These are phyloP conservation scores for Saitoella complicata DNA, from an alignment of 805 yeast species.

Conservation along the genomic window DNA sequence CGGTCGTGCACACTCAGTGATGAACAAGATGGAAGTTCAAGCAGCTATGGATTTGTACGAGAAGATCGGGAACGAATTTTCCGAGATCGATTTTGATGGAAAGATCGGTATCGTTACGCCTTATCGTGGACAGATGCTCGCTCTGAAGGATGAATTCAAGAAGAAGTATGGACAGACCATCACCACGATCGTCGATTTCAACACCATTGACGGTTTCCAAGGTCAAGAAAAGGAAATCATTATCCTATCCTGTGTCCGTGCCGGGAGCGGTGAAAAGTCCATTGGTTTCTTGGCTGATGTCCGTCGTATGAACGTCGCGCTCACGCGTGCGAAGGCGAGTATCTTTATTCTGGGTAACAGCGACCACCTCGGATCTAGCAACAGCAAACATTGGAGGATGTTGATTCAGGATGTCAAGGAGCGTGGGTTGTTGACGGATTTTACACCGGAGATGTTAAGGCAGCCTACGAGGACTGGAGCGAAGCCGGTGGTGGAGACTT, in stretches of 20 bases:
- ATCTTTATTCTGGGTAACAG: constrained; percentile 82
- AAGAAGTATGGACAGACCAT: constrained; percentile 48
- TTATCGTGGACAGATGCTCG: constrained; percentile 68
- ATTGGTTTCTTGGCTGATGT: constrained; percentile 85
- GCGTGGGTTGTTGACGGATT: constrained; percentile 23
- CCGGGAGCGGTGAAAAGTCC: constrained; percentile 21
- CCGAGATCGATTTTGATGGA: constrained; percentile 42
- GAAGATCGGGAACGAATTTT: constrained; percentile 33
- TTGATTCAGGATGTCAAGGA: constrained; percentile 48
- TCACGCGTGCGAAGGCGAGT: constrained; percentile 84
- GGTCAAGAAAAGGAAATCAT: constrained; percentile 95
- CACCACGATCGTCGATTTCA: constrained; percentile 58
- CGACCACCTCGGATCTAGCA: constrained; percentile 30
- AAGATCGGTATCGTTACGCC: constrained; percentile 87
- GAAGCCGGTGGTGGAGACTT: too few species aligned
- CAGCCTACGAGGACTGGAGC: too few species aligned
- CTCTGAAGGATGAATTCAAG: constrained; percentile 40
- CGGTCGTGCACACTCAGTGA: constrained; percentile 53
- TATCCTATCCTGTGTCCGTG: constrained; percentile 83
- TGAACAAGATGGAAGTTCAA: constrained; percentile 53
- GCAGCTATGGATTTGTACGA: constrained; percentile 55
- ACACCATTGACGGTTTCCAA: constrained; percentile 95
- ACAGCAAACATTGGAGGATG: constrained; percentile 36
- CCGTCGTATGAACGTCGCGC: constrained; percentile 92
- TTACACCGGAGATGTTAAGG: too few species aligned